Evolutionary conservation across 2,329 filamentous ascomycete genomes (phyloP).

Genomic region (Cercospora canescens): DNA sequence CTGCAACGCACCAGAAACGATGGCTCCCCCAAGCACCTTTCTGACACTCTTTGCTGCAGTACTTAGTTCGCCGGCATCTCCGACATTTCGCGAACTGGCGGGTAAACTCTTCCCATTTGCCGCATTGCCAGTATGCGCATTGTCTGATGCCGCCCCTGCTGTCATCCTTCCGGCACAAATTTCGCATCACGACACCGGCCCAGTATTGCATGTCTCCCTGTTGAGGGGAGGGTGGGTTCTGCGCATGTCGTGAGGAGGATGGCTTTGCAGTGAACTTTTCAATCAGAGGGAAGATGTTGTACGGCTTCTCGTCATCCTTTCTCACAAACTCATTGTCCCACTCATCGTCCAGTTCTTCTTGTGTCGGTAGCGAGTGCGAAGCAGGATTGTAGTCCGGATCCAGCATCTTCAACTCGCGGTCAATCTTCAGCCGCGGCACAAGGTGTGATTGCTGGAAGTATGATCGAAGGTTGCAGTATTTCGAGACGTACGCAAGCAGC

Average conservation of each 20-base stretch:
- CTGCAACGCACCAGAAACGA: conserved; percentile 92
- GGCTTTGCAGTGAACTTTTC: conserved; percentile 95
- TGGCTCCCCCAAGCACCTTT: conserved; percentile 99
- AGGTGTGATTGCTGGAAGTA: conserved; percentile 96
- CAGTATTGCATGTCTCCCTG: conserved; percentile 87
- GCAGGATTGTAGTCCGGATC: conserved; percentile 64
- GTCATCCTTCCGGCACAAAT: conserved; percentile 97
- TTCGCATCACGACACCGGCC: conserved; percentile 98
- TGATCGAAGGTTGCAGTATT: conserved; percentile 92
- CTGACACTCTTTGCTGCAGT: conserved; percentile 98
- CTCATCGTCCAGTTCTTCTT: conserved; percentile 66
- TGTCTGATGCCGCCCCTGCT: conserved; percentile 90
- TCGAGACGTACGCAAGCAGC: conserved; percentile 93
- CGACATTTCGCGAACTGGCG: conserved; percentile 98
- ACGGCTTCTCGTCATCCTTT: conserved; percentile 33
- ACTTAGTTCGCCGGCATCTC: conserved; percentile 88
- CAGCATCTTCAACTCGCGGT: conserved; percentile 76
- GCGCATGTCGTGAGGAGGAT: conserved; percentile 65
- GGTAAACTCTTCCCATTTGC: conserved; percentile 96
- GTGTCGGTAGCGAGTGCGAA: conserved; percentile 37
- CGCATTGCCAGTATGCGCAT: conserved; percentile 96
- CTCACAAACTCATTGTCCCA: conserved; percentile 82
- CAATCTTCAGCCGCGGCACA: conserved; percentile 87
- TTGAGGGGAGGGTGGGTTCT: conserved; percentile 57
- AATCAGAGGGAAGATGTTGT: conserved; percentile 93